Conservation (phyloP, 2,329 filamentous ascomycete genomes). For the Phyllosticta citriasiana region DNA sequence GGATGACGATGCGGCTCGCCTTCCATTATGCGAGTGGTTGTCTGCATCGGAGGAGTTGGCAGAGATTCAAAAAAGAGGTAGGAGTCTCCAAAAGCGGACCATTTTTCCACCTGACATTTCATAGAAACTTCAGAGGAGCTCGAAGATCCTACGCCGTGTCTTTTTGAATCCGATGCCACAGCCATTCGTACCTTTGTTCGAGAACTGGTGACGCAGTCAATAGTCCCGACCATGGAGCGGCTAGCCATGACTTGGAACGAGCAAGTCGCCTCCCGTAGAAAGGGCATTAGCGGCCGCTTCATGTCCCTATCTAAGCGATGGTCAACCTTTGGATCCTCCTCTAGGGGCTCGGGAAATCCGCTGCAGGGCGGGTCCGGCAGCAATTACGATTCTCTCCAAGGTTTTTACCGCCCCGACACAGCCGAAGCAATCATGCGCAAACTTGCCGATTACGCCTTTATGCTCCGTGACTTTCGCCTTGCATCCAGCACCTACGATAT, state of each 20-base stretch:
- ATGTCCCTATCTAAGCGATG: slow-evolving; percentile 89
- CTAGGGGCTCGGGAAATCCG: slow-evolving; percentile 46
- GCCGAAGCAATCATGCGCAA: slow-evolving; percentile 89
- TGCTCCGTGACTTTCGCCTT: slow-evolving; percentile 93
- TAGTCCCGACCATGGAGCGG: slow-evolving; percentile 93
- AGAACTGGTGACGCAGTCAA: slow-evolving; percentile 90
- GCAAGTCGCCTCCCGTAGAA: slow-evolving; percentile 80
- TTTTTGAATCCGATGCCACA: slow-evolving; percentile 86
- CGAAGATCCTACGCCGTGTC: slow-evolving; percentile 62
- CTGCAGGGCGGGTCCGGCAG: slow-evolving; percentile 38
- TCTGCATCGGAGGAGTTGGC: slow-evolving; percentile 76
- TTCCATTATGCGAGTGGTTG: slow-evolving; percentile 81
- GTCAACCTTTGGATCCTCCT: slow-evolving; percentile 64
- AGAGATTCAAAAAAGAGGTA: slow-evolving; percentile 57
- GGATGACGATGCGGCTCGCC: slow-evolving; percentile 78
- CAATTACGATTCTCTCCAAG: slow-evolving; percentile 69
- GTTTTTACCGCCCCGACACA: slow-evolving; percentile 74
- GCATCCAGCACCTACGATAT: slow-evolving; percentile 88
- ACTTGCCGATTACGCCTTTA: slow-evolving; percentile 89
- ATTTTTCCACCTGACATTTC: not conserved
- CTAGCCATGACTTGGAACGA: slow-evolving; percentile 91
- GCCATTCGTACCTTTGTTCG: slow-evolving; percentile 82
- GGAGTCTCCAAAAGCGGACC: not conserved
- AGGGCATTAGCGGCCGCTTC: slow-evolving; percentile 85
- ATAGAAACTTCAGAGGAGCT: slow-evolving; percentile 58